Conservation (phyloP, 2,329 filamentous ascomycete genomes). For the Cyphellophora europaea region DNA sequence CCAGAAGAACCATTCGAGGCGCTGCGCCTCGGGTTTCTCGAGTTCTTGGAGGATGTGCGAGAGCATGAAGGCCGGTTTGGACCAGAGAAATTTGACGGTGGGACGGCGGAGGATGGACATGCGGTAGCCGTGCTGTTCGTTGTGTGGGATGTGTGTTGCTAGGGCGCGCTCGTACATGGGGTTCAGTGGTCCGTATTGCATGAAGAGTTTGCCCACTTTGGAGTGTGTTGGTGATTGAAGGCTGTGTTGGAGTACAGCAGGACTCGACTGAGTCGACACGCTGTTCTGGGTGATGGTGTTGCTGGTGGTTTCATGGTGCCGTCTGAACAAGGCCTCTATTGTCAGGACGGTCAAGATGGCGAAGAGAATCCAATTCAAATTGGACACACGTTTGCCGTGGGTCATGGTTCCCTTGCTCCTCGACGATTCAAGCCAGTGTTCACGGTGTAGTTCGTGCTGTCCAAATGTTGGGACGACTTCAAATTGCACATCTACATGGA, state of each 20-base stretch:
- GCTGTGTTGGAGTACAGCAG: background rate
- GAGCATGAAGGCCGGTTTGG: conserved; percentile 19
- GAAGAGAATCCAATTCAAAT: background rate
- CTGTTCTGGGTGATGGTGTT: too few species aligned
- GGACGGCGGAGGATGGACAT: conserved; percentile 23
- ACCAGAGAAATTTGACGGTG: conserved; percentile 3
- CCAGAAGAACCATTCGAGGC: conserved; percentile 29
- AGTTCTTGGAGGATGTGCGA: conserved; percentile 24
- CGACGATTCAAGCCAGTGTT: too few species aligned
- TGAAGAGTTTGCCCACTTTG: conserved; percentile 24
- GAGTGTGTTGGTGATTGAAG: conserved; percentile 1
- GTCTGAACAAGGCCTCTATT: background rate
- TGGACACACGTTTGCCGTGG: background rate
- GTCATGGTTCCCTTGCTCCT: too few species aligned
- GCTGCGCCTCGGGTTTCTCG: conserved; percentile 21
- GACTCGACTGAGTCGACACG: background rate
- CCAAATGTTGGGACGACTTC: too few species aligned
- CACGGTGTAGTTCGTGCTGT: too few species aligned
- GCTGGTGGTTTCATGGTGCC: background rate
- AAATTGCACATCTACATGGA: too few species aligned
- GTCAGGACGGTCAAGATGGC: background rate
- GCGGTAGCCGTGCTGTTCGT: conserved; percentile 25
- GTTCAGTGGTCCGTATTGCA: conserved; percentile 25
- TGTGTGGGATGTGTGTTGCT: conserved; percentile 25
- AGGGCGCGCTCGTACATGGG: conserved; percentile 27